A percentile compares a stretch with the other conserved stretches of the same genome.
Conservation (phyloP, 306 rosid species). For the Castanospermum australe region DNA sequence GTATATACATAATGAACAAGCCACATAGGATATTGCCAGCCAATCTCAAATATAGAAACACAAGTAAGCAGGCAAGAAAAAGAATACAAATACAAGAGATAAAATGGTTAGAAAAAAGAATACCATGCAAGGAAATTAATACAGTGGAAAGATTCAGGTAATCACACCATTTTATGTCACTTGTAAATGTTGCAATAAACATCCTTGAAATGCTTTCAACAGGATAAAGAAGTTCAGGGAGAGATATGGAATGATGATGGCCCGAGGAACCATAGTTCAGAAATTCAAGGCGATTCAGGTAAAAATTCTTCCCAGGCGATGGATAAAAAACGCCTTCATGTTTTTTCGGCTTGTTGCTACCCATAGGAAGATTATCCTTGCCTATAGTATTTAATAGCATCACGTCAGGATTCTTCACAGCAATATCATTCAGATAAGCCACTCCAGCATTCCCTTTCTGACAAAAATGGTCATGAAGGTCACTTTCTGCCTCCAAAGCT, state of each 20-base stretch:
- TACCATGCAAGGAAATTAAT: conserved; percentile 19
- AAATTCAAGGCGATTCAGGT: conserved; percentile 56
- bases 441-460: conserved; percentile 12
- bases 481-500: conserved; percentile 15
- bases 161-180: conserved; percentile 71
- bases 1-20: not conserved
- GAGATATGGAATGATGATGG: conserved; percentile 42
- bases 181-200: conserved; percentile 78
- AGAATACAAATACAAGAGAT: not conserved
- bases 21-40: not conserved
- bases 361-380: conserved; percentile 28
- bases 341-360: conserved; percentile 9
- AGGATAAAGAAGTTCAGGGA: conserved; percentile 71
- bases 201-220: conserved; percentile 59
- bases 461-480: not conserved
- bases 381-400: not conserved
- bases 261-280: conserved; percentile 26
- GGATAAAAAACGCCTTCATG: not conserved
- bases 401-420: conserved; percentile 10
- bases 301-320: conserved; percentile 72
- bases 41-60: not conserved
- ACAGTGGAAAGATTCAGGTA: conserved; percentile 19
- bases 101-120: not conserved
- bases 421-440: conserved; percentile 6
- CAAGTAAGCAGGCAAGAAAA: not conserved